Conservation (phyloP, 2,329 filamentous ascomycete genomes). For the Ceratocystis eucalypticola region DNA sequence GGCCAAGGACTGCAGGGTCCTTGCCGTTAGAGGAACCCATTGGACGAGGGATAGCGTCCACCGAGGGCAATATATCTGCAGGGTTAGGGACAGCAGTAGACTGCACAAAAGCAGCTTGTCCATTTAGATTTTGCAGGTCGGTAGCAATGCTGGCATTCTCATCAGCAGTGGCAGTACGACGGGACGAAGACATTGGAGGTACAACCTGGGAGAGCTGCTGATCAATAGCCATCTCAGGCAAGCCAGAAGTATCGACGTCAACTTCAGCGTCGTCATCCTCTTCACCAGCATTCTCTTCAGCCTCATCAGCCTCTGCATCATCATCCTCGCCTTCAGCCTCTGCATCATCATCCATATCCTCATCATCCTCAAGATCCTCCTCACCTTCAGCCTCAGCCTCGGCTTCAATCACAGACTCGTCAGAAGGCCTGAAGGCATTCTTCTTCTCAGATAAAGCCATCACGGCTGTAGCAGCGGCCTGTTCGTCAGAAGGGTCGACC, state of each 20-base stretch:
- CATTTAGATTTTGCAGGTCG: slow-evolving; percentile 21
- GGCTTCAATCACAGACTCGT: background rate
- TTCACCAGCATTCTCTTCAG: slow-evolving; percentile 5
- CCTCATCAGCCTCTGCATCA: slow-evolving; percentile 5
- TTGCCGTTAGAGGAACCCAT: background rate
- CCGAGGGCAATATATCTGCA: slow-evolving; percentile 15
- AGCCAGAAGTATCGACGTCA: slow-evolving; percentile 6
- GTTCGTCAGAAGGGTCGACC: slow-evolving; percentile 14
- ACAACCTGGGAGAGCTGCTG: slow-evolving; percentile 10
- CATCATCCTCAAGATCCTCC: slow-evolving; percentile 6
- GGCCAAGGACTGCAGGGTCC: slow-evolving; percentile 21
- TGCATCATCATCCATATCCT: slow-evolving; percentile 4
- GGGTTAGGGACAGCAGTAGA: slow-evolving; percentile 16
- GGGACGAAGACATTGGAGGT: background rate
- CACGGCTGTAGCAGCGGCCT: slow-evolving; percentile 18
- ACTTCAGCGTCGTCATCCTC: slow-evolving; percentile 1
- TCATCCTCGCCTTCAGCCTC: slow-evolving; percentile 11
- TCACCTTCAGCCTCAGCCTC: background rate
- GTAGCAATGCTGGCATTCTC: slow-evolving; percentile 20
- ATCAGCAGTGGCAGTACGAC: slow-evolving; percentile 19
- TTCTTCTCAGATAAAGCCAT: slow-evolving; percentile 18
- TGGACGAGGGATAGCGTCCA: slow-evolving; percentile 12
- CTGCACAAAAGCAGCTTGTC: slow-evolving; percentile 19
- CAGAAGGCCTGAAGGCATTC: background rate
- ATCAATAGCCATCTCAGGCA: slow-evolving; percentile 16